A percentile compares a stretch with the other conserved stretches of the same genome.
Evolutionary conservation across 163 green algal species (phyloP).

Genomic region (Chlorella variabilis): DNA sequence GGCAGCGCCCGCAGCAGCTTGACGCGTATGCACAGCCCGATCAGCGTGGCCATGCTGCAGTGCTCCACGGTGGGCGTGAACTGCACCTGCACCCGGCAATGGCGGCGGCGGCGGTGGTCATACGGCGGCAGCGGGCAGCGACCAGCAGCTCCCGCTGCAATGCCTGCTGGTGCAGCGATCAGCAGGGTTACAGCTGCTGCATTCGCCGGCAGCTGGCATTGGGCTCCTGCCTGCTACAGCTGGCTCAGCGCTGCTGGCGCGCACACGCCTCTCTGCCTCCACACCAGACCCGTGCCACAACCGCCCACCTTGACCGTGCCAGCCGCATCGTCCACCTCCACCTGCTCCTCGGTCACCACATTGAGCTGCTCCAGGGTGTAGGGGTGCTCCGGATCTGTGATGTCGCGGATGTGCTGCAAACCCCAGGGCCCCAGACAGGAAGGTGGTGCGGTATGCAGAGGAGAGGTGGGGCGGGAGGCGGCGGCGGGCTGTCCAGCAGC

Average conservation of each 20-base stretch:
- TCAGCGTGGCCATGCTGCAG: constrained; percentile 97
- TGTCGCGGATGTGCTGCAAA: constrained; percentile 91
- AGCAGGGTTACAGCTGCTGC: too few relatives aligned
- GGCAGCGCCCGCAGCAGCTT: constrained; percentile 91
- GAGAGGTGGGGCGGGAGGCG: too few relatives aligned
- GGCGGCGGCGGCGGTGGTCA: neutral
- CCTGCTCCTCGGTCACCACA: constrained; percentile 90
- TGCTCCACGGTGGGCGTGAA: constrained; percentile 98
- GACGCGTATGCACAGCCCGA: constrained; percentile 95
- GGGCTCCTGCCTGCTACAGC: too few relatives aligned
- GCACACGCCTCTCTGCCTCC: neutral
- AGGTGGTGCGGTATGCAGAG: too few relatives aligned
- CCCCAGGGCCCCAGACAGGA: too few relatives aligned
- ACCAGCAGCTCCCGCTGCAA: neutral
- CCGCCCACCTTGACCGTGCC: constrained; percentile 58
- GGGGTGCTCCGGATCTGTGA: constrained; percentile 97
- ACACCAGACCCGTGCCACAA: neutral
- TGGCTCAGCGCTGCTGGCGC: too few relatives aligned
- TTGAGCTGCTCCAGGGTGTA: constrained; percentile 97
- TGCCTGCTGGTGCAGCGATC: too few relatives aligned
- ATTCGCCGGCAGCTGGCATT: too few relatives aligned
- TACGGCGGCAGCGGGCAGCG: neutral
- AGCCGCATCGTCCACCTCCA: constrained; percentile 81
- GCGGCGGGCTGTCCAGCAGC: too few relatives aligned
- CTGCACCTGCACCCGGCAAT: constrained; percentile 75